Conservation (phyloP, 1,284 basidiomycete species). For the Chondrostereum purpureum region DNA sequence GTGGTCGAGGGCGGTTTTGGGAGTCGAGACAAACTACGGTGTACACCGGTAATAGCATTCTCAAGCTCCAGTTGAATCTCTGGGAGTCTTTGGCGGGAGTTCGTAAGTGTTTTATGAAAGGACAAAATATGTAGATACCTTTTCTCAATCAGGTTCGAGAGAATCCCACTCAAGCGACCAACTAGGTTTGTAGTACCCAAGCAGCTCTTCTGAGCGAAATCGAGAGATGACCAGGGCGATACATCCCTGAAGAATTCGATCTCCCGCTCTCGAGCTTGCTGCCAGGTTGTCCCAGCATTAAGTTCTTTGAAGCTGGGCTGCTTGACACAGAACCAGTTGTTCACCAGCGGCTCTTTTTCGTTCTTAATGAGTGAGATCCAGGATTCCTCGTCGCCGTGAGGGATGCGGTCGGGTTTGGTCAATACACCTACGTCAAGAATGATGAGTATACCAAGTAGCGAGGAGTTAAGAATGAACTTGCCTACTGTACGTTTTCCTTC, state of each 20-base stretch:
- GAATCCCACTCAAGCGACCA: slow-evolving; percentile 28
- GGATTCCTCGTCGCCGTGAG: slow-evolving; percentile 30
- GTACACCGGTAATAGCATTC: slow-evolving; percentile 24
- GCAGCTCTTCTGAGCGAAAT: slow-evolving; percentile 22
- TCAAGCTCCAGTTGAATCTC: slow-evolving; percentile 33
- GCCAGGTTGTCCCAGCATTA: slow-evolving; percentile 32
- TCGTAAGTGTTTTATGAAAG: no score
- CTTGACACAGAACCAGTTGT: slow-evolving; percentile 52
- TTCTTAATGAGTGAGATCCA: slow-evolving; percentile 45
- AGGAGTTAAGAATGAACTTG: slow-evolving; percentile 18
- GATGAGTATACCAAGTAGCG: neutral
- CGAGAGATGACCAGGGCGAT: slow-evolving; percentile 36
- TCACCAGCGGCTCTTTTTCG: slow-evolving; percentile 30
- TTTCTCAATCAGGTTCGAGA: slow-evolving; percentile 33
- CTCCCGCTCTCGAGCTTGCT: slow-evolving; percentile 40
- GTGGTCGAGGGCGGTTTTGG: slow-evolving; percentile 34
- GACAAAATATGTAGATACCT: slow-evolving; percentile 20
- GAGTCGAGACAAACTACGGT: slow-evolving; percentile 19
- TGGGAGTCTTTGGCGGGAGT: slow-evolving; percentile 36
- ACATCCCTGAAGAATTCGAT: slow-evolving; percentile 42
- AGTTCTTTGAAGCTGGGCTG: slow-evolving; percentile 40
- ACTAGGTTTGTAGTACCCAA: slow-evolving; percentile 37
- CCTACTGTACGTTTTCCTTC: slow-evolving; percentile 47
- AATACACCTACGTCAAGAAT: slow-evolving; percentile 39
- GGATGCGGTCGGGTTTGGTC: slow-evolving; percentile 54